phyloP scores from a whole-genome alignment of 768 basidiomycete genomes.

The Favolaschia claudopus region DNA sequence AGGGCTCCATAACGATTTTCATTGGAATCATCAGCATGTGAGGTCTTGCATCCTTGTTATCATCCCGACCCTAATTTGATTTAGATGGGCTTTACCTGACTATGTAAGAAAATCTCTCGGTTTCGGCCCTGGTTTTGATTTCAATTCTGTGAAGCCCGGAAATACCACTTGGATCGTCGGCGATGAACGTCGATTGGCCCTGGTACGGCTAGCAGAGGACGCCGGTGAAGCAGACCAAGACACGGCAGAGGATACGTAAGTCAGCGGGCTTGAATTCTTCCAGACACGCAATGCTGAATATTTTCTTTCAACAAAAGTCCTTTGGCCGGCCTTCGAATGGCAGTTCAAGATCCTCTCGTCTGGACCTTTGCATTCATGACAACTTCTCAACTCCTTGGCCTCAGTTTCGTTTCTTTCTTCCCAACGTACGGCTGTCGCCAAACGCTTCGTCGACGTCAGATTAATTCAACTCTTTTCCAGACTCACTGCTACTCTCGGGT shows the following conservation, averaged over 20 bases:
- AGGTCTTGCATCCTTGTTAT: constrained; percentile 4
- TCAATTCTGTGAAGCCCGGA: constrained; percentile 47
- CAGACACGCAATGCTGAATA: too few species aligned
- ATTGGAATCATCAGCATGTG: constrained; percentile 66
- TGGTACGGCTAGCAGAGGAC: constrained; percentile 70
- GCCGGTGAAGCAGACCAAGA: constrained; percentile 72
- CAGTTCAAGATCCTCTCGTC: constrained; percentile 62
- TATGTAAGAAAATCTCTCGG: constrained; percentile 47
- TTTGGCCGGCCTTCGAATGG: constrained; percentile 58
- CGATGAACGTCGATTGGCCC: constrained; percentile 61
- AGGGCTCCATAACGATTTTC: constrained; percentile 71
- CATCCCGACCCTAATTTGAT: neutral
- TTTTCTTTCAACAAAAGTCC: constrained; percentile 40
- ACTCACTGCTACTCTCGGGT: constrained; percentile 65
- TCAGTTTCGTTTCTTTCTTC: constrained; percentile 68
- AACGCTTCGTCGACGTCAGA: neutral
- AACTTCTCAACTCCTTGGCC: constrained; percentile 55
- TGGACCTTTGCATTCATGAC: constrained; percentile 60
- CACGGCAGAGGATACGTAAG: constrained; percentile 59
- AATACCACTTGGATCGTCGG: constrained; percentile 67
- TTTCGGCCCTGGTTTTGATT: neutral
- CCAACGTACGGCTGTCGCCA: constrained; percentile 44
- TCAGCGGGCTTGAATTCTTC: neutral
- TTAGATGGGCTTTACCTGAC: constrained; percentile 66
- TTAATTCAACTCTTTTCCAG: constrained; percentile 35